Evolutionary conservation across 495 filamentous ascomycete genomes (phyloP).

Genomic region (Aspergillus leporis): DNA sequence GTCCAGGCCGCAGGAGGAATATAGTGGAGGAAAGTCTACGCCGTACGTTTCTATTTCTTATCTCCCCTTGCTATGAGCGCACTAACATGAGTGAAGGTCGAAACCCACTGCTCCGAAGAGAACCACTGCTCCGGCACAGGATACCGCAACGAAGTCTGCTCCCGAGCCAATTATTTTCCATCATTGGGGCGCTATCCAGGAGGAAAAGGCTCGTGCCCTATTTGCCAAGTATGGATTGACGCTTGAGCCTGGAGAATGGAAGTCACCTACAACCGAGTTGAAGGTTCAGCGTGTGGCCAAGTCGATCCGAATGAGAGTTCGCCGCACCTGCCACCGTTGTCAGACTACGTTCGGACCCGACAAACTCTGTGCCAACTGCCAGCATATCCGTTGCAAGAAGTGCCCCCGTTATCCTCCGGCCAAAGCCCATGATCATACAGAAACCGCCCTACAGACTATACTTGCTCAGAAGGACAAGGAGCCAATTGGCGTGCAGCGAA

Average conservation of each 20-base stretch:
- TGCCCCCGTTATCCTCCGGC: slow-evolving; percentile 70
- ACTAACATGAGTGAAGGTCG: slow-evolving; percentile 10
- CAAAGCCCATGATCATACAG: slow-evolving; percentile 44
- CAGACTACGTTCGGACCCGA: slow-evolving; percentile 68
- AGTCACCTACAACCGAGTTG: slow-evolving; percentile 47
- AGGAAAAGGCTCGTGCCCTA: slow-evolving; percentile 68
- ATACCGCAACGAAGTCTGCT: slow-evolving; percentile 9
- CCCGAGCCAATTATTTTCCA: slow-evolving; percentile 29
- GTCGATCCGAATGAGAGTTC: slow-evolving; percentile 88
- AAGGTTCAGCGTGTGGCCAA: slow-evolving; percentile 77
- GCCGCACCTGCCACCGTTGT: slow-evolving; percentile 78
- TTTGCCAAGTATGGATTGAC: slow-evolving; percentile 75
- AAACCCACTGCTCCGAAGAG: not conserved
- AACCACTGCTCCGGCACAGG: slow-evolving; percentile 12
- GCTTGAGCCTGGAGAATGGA: slow-evolving; percentile 70
- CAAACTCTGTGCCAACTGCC: slow-evolving; percentile 70
- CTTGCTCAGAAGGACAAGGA: slow-evolving; percentile 21
- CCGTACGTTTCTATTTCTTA: slow-evolving; percentile 32
- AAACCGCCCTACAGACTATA: slow-evolving; percentile 40
- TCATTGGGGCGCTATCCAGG: slow-evolving; percentile 47
- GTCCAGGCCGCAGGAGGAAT: slow-evolving; percentile 17
- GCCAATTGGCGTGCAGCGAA: slow-evolving; percentile 14
- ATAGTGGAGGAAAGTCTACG: slow-evolving; percentile 21
- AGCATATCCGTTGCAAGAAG: slow-evolving; percentile 75
- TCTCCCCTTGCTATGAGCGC: slow-evolving; percentile 9